Percentiles rank a stretch among this genome's conserved stretches.
These are phyloP conservation scores for Cladophialophora immunda DNA, from an alignment of 2,329 filamentous ascomycete genomes.

Conservation along the genomic window DNA sequence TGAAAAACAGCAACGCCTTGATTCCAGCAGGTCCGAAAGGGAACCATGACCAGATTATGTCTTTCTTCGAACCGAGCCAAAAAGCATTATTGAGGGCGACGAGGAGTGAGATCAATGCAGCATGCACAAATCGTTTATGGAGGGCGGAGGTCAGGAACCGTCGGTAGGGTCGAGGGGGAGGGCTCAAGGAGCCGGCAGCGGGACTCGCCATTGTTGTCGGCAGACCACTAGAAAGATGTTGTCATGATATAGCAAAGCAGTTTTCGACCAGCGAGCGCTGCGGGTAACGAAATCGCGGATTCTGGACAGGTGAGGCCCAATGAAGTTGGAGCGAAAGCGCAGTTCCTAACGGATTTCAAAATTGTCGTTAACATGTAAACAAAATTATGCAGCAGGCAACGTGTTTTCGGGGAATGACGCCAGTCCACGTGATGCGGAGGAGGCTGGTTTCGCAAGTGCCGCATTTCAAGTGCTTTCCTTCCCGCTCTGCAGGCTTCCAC, in stretches of 20 bases:
- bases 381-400: constrained; percentile 6
- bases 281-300: background rate
- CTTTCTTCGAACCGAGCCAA: constrained; percentile 75
- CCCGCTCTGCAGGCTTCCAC: constrained; percentile 25
- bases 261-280: constrained; percentile 32
- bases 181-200: constrained; percentile 17
- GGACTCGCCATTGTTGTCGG: constrained; percentile 28
- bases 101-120: constrained; percentile 72
- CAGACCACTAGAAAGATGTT: background rate
- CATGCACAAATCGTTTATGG: constrained; percentile 84
- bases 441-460: constrained; percentile 25
- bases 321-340: background rate
- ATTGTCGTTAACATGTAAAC: background rate
- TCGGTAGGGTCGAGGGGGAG: constrained; percentile 67
- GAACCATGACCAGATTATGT: constrained; percentile 81
- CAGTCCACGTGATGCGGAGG: constrained; percentile 27
- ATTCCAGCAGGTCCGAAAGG: constrained; percentile 79
- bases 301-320: background rate
- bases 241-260: constrained; percentile 29
- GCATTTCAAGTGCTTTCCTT: constrained; percentile 10
- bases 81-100: constrained; percentile 79
- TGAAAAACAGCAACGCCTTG: constrained; percentile 77
- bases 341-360: constrained; percentile 7
- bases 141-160: constrained; percentile 90
- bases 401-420: constrained; percentile 13